Base-by-base conservation (phyloP, 2,329 filamentous ascomycete species). In the Eutypa lata region DNA sequence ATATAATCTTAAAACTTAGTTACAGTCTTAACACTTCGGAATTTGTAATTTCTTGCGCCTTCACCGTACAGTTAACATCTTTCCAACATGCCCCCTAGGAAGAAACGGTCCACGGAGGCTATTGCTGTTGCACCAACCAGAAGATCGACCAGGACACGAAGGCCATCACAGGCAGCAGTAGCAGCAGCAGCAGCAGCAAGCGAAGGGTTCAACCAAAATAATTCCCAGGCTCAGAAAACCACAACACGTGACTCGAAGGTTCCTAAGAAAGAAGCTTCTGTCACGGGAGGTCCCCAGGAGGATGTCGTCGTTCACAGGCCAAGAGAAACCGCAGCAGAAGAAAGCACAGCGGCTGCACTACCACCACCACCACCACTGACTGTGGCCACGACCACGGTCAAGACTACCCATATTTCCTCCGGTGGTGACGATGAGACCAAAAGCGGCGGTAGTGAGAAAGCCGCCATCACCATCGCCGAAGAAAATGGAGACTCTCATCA, bases 11-110 rank as follows among this genome's bases (percentile, higher is more conserved):
- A 5, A 5, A 31, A n/a, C n/a, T n/a, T n/a, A n/a, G n/a, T n/a
- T n/a, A n/a, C 16, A 38, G 7, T 2, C 6, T 2, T 38, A 38
- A 18, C 43, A 51, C 46, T 40, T 51, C 48, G 37, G 26, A 52
- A 35, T 47, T 48, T 46, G 14, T 16, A 16, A 21, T n/a, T n/a
- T n/a, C n/a, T n/a, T n/a, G n/a, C n/a, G n/a, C n/a, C n/a, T n/a
- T n/a, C n/a, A n/a, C n/a, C n/a, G n/a, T n/a, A n/a, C n/a, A n/a
- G n/a, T n/a, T 18, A 7, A 8, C 18, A 45, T 26, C 13, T 28
- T 22, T 47, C 50, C n/a, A 53, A 49, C 22, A 65, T 65, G 60
- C 46, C 54, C 26, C 54, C 55, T 16, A 53, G 56, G 37, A 61
- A 51, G 53, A 48, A 31, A 13, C 56, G 38, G 44, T 35, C 19